Base-by-base conservation (phyloP, 192 early-diverging fungal genomes). In the Coemansia sp. region DNA sequence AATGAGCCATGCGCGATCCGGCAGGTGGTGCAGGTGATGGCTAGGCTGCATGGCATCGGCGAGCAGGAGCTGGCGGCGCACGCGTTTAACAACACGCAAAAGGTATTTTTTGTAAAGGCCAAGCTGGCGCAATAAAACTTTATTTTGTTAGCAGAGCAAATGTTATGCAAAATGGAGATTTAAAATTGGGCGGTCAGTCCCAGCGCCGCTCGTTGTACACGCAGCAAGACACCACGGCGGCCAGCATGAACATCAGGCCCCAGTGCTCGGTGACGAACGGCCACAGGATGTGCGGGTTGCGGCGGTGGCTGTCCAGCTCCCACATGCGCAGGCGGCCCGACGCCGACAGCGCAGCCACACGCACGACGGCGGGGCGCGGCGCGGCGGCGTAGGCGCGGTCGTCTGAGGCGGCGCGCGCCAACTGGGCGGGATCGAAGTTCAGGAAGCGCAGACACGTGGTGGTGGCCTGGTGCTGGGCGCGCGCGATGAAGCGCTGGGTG, bases 1-100 rank as follows among this genome's bases (percentile, higher is more conserved):
- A 94, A 94, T 61, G 94, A 96, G 75, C 92, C 94, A 8, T 94
- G 90, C 61, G 81, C 77, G 17, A 88, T 92, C 63, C 90, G 91
- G 30, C 81, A 85, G 70, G 91, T 94, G 12, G 81, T 92, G 33
- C 71, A 87, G 48, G 86, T 88, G 0, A 69, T 94, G 57, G 91
- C 91, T 0, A 65, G 63, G 50, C 78, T 91, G 55, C 86, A 89
- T 38, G 76, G 61, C 14, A 75, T 81, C 18, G 69, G 86, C 67
- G 72, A 85, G 29, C 61, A 71, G 12, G 74, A 83, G 50, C 67
- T 94, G 32, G 87, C 91, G 0, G 76, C 75, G 31, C 60, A 63
- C n/a, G 73, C 92, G 22, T 90, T 85, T 69, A 77, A 81, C 7
- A 93, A 91, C 68, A 94, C 92, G 0, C 56, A 63, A 7, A 36